Conservation (phyloP, 2,329 filamentous ascomycete genomes). For the Fusarium ambrosium region DNA sequence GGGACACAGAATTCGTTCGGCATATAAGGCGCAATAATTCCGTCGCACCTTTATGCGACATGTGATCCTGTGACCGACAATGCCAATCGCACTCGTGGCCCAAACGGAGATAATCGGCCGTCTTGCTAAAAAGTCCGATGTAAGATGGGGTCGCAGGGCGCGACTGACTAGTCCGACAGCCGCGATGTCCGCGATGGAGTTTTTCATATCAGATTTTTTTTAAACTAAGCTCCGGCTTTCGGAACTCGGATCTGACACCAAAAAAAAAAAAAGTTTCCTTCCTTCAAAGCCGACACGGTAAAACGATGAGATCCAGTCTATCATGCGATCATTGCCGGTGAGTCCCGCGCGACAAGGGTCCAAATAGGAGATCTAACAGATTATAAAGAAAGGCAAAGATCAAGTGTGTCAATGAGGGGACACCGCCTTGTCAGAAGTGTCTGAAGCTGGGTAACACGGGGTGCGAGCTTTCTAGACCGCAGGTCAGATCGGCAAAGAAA, state of each 20-base stretch:
- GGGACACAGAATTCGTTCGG: neutral
- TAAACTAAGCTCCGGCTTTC: constrained; percentile 4
- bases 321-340: constrained; percentile 54
- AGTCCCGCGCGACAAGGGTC: constrained; percentile 13
- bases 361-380: neutral
- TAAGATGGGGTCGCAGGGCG: neutral
- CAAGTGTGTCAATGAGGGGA: constrained; percentile 52
- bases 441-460: constrained; percentile 41
- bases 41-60: neutral
- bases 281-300: constrained; percentile 24
- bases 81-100: neutral
- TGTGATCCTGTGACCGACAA: neutral
- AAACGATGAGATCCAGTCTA: constrained; percentile 51
- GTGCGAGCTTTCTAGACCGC: constrained; percentile 45
- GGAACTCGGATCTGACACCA: constrained; percentile 11
- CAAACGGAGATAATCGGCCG: neutral
- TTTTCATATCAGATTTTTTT: neutral
- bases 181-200: constrained; percentile 9
- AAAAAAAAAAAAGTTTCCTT: neutral
- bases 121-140: neutral
- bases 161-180: constrained; percentile 4
- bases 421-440: constrained; percentile 50
- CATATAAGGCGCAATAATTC: neutral
- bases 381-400: constrained; percentile 50
- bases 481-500: constrained; percentile 15